Conservation (phyloP, 805 yeast species). For the Candida quercuum region DNA sequence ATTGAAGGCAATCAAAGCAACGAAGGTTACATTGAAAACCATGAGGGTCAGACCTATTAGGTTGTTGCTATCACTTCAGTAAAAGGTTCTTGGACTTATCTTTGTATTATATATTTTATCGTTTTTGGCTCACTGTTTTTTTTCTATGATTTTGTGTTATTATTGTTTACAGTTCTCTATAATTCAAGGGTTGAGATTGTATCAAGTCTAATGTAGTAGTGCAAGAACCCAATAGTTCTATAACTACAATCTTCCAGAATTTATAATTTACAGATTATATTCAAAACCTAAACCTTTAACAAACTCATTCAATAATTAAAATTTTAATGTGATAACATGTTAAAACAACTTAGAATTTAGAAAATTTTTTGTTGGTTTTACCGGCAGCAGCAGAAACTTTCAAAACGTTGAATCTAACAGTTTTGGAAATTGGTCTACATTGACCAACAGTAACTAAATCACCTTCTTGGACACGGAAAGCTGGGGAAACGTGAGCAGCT, state of each 20-base stretch:
- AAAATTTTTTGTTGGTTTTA: constrained; percentile 88
- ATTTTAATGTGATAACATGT: constrained; percentile 2
- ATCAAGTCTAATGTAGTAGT: no score
- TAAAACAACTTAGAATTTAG: constrained; percentile 71
- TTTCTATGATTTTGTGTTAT: neutral
- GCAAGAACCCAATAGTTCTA: no score
- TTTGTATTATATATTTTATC: neutral
- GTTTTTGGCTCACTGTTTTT: neutral
- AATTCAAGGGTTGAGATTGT: no score
- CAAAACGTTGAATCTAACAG: constrained; percentile 99
- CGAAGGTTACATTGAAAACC: neutral
- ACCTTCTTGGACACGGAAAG: constrained; percentile 99
- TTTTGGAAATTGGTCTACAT: constrained; percentile 99
- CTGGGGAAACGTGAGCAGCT: constrained; percentile 99
- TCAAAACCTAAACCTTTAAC: constrained; percentile 2
- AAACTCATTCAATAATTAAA: constrained; percentile 1
- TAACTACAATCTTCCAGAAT: neutral
- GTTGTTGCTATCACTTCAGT: no score
- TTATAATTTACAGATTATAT: constrained; percentile 15
- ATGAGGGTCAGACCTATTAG: neutral
- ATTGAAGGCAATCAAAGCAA: neutral
- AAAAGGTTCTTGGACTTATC: neutral
- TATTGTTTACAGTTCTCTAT: neutral
- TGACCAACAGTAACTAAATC: constrained; percentile 99
- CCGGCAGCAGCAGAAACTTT: constrained; percentile 88